Percentiles rank a stretch among this genome's conserved stretches.
phyloP scores from a whole-genome alignment of 305 asterid species.

The Fraxinus sp. region DNA sequence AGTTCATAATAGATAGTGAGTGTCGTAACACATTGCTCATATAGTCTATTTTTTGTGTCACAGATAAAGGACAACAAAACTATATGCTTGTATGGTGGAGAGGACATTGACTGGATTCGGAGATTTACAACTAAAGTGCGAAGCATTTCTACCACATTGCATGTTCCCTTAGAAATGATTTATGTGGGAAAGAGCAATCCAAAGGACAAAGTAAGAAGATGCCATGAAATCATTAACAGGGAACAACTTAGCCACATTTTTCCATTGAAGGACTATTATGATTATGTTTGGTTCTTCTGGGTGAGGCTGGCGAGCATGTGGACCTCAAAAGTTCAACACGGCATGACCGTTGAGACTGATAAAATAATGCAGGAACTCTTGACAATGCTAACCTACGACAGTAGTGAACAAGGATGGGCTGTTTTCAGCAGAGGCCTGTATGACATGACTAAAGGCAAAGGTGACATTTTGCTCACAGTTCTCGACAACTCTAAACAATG shows the following conservation, averaged over 20 bases:
- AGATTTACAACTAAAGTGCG: conserved; percentile 48
- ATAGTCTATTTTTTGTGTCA: background rate
- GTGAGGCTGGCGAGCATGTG: conserved; percentile 87
- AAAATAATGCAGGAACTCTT: conserved; percentile 60
- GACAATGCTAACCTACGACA: conserved; percentile 60
- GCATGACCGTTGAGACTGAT: conserved; percentile 55
- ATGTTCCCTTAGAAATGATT: conserved; percentile 68
- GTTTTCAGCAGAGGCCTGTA: conserved; percentile 57
- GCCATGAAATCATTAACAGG: conserved; percentile 48
- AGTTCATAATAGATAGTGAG: background rate
- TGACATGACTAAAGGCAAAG: conserved; percentile 56
- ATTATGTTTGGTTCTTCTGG: conserved; percentile 83
- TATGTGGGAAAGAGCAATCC: conserved; percentile 82
- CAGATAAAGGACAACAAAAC: conserved; percentile 55
- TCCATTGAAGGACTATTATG: conserved; percentile 42
- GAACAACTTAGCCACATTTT: conserved; percentile 64
- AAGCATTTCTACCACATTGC: conserved; percentile 42
- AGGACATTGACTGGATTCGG: conserved; percentile 80
- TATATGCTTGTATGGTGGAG: conserved; percentile 87
- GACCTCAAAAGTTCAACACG: conserved; percentile 77
- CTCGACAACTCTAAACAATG: conserved; percentile 41
- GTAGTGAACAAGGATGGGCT: conserved; percentile 87
- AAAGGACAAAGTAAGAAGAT: conserved; percentile 54
- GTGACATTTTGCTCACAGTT: conserved; percentile 38
- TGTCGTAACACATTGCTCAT: background rate